These are phyloP conservation scores for Apophysomyces sp. DNA, from an alignment of 371 early-diverging fungal species.

Conservation along the genomic window DNA sequence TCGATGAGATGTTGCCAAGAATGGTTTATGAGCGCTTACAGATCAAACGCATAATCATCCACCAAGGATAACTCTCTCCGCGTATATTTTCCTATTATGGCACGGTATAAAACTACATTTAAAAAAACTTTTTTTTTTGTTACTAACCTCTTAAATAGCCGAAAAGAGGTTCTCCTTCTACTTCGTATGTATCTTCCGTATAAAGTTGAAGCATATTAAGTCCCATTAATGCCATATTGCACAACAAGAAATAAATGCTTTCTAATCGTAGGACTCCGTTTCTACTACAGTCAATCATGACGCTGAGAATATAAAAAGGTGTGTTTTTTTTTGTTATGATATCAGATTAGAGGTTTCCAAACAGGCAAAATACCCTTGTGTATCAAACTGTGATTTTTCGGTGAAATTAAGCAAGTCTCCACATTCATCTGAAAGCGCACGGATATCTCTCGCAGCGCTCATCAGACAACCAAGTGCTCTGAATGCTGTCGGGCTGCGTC, in stretches of 20 bases:
- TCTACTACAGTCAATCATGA: conserved; percentile 88
- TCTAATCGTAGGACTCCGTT: conserved; percentile 70
- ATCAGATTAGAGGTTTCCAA: neutral
- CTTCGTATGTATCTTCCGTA: conserved; percentile 86
- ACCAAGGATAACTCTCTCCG: conserved; percentile 65
- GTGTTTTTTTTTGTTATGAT: neutral
- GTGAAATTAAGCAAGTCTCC: conserved; percentile 49
- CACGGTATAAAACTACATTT: neutral
- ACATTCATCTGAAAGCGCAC: conserved; percentile 35
- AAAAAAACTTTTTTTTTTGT: neutral
- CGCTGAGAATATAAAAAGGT: conserved; percentile 26
- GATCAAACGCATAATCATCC: conserved; percentile 75
- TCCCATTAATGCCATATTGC: conserved; percentile 79
- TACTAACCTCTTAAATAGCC: conserved; percentile 73
- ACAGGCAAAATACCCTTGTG: conserved; percentile 46
- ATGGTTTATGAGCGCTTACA: conserved; percentile 33
- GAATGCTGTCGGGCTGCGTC: conserved; percentile 55
- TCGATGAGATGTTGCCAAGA: neutral
- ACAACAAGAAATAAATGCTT: conserved; percentile 63
- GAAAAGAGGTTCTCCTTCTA: conserved; percentile 81
- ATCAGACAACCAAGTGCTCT: conserved; percentile 75
- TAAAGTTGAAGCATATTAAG: conserved; percentile 85
- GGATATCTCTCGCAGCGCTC: conserved; percentile 53
- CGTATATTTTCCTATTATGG: conserved; percentile 60
- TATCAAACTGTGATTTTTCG: conserved; percentile 72